Evolutionary conservation across 176 grass and related monocot genomes (phyloP), one percentile per base, ranked within the genome.

Genomic region (Eleusine indica): DNA sequence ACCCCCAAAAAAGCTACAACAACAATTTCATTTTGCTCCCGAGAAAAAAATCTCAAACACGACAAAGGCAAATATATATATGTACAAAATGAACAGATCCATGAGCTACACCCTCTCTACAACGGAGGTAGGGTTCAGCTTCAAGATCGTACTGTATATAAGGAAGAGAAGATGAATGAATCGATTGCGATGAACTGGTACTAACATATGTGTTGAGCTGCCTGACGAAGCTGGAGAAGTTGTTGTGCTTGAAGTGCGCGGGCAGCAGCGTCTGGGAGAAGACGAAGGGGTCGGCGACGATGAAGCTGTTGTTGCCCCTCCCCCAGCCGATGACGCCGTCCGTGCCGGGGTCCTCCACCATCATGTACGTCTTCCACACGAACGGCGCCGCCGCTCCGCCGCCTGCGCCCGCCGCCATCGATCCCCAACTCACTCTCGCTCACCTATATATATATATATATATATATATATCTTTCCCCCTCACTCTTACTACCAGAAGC

Each of bases 201-300:
- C 89, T 87, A 85, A 97, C 94, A 85, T 94, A 91, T 17, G 92
- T 94, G 84, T 94, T 91, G 85, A 95, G 86, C 85, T 95, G 90
- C 3, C 94, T 77, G 68, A 97, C 82, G 90, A 97, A 97, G 86
- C 91, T 94, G 86, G 94, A 97, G 88, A 97, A 97, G 86, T 97
- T 97, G 88, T 77, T 91, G 90, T 97, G 92, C 92, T 97, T 97
- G 86, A 94, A 97, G 90, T 91, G 88, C 3, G 89, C 65, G 15
- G 91, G 89, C 0, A 97, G 90, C 70, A 97, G 80, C 38, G 79
- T 91, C 89, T 90, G 91, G 3, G 94, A 86, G 78, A 94, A 94
- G 78, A 87, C 85, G 84, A 97, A 94, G 66, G 89, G 91, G 61
- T 94, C 91, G 38, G 79, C 68, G 66, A 97, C 94, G 73, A 94